A percentile compares a stretch with the other conserved stretches of the same genome.
These are phyloP conservation scores for Globisporangium radiosum DNA, from an alignment of 352 stramenopile genomes.

Conservation along the genomic window DNA sequence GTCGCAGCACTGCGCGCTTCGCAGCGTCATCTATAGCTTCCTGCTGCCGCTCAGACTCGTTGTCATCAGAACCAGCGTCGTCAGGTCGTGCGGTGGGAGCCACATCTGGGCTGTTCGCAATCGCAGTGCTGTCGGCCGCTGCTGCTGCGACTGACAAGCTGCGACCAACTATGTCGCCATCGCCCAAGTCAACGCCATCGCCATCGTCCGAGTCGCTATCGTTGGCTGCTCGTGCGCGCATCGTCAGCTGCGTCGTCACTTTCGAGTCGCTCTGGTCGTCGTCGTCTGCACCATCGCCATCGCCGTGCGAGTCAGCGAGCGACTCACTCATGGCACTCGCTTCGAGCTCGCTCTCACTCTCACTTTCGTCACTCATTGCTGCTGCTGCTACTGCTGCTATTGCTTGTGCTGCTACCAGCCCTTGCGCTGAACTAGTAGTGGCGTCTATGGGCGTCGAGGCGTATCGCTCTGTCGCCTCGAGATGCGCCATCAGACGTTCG, in stretches of 20 bases:
- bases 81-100: no score
- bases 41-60: neutral
- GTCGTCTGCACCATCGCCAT: conserved; percentile 23
- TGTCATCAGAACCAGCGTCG: no score
- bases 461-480: conserved; percentile 17
- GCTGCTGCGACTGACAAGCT: neutral
- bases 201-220: conserved; percentile 5
- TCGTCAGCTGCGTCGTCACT: neutral
- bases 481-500: conserved; percentile 50
- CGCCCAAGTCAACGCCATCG: neutral
- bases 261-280: conserved; percentile 6
- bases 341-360: conserved; percentile 26
- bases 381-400: neutral
- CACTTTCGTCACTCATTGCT: conserved; percentile 1
- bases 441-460: neutral
- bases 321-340: conserved; percentile 37
- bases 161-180: no score
- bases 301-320: conserved; percentile 18
- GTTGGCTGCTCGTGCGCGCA: neutral
- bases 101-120: neutral
- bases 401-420: neutral
- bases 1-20: conserved; percentile 35
- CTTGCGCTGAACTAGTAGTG: neutral
- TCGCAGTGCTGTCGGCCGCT: neutral
- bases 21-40: conserved; percentile 20